Percentiles rank a stretch among this genome's conserved stretches.
Conservation (phyloP, 1,284 basidiomycete species). For the Ustilago nuda region DNA sequence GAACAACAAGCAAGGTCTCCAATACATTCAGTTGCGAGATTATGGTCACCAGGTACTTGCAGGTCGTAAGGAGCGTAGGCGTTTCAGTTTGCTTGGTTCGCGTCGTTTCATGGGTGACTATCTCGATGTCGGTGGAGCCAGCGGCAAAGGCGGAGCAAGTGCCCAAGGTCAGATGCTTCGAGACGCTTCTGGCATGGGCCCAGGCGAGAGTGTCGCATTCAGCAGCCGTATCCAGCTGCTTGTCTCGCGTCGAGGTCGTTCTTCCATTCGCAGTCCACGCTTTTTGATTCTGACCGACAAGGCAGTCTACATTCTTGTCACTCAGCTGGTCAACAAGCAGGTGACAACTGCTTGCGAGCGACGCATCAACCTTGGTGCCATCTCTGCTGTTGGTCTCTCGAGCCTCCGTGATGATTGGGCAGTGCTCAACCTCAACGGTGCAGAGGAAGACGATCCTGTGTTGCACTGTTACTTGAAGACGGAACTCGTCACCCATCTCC, state of each 20-base stretch:
- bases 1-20: conserved; percentile 93
- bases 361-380: conserved; percentile 88
- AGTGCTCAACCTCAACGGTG: conserved; percentile 76
- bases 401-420: conserved; percentile 91
- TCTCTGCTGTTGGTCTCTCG: conserved; percentile 86
- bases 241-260: conserved; percentile 86
- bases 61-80: conserved; percentile 89
- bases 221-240: conserved; percentile 86
- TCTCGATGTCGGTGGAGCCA: conserved; percentile 81
- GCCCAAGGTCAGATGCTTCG: conserved; percentile 83
- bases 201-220: conserved; percentile 73
- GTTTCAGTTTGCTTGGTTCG: conserved; percentile 93
- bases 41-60: conserved; percentile 93
- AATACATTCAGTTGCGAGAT: conserved; percentile 88
- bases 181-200: conserved; percentile 77
- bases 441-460: conserved; percentile 90
- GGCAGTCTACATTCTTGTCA: conserved; percentile 85
- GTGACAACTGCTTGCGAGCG: conserved; percentile 79
- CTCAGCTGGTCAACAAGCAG: conserved; percentile 73
- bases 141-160: conserved; percentile 72
- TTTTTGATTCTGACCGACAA: conserved; percentile 90
- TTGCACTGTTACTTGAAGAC: conserved; percentile 96
- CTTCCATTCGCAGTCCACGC: conserved; percentile 91
- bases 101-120: conserved; percentile 97
- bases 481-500: conserved; percentile 84